phyloP scores from a whole-genome alignment of 2,329 filamentous ascomycete genomes.

The Aspergillus calidoustus region DNA sequence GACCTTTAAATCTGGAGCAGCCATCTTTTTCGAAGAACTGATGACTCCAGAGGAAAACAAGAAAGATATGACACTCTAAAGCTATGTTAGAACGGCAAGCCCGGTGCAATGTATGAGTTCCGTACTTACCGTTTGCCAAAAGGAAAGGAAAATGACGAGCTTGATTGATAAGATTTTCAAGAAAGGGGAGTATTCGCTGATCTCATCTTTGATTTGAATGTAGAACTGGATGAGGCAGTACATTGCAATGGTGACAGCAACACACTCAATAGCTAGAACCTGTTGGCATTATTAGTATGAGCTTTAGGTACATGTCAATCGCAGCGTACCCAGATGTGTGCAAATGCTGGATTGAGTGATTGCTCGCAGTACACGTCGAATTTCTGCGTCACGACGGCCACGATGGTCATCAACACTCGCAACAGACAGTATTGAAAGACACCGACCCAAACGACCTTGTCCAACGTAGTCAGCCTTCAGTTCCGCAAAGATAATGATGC shows the following conservation, averaged over 20 bases:
- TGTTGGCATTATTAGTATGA: slow-evolving; percentile 34
- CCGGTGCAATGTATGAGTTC: not conserved
- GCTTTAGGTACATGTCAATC: not conserved
- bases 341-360: slow-evolving; percentile 76
- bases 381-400: slow-evolving; percentile 74
- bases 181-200: slow-evolving; percentile 72
- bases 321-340: slow-evolving; percentile 76
- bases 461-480: not conserved
- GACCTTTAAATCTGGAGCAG: slow-evolving; percentile 76
- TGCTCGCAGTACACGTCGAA: slow-evolving; percentile 75
- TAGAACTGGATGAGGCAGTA: slow-evolving; percentile 90
- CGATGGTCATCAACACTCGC: slow-evolving; percentile 76
- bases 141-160: slow-evolving; percentile 86
- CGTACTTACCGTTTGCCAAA: slow-evolving; percentile 71
- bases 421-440: slow-evolving; percentile 87
- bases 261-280: slow-evolving; percentile 70
- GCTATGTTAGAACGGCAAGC: not conserved
- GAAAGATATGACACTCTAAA: slow-evolving; percentile 61
- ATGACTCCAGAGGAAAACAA: slow-evolving; percentile 67
- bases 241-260: slow-evolving; percentile 81
- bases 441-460: slow-evolving; percentile 67
- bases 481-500: not conserved
- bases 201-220: slow-evolving; percentile 70
- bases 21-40: slow-evolving; percentile 64
- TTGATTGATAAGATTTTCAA: slow-evolving; percentile 87